Conservation (phyloP, 2,329 filamentous ascomycete genomes). For the Phialocephala sp. region DNA sequence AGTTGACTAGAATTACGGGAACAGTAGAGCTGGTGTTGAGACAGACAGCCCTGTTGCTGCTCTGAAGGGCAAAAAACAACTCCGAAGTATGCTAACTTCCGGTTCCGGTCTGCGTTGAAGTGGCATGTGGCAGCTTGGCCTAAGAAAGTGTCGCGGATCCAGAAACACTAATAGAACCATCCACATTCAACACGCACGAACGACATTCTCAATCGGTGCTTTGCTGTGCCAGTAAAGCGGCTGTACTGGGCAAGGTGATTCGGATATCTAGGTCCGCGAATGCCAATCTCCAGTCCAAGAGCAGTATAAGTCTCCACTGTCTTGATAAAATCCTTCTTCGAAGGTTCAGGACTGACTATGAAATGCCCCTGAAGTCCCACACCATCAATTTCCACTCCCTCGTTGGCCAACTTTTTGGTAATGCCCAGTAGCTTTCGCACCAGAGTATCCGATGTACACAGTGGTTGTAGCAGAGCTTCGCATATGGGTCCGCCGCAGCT, state of each 20-base stretch:
- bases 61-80: slow-evolving; percentile 23
- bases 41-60: slow-evolving; percentile 9
- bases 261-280: slow-evolving; percentile 68
- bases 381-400: slow-evolving; percentile 65
- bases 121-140: slow-evolving; percentile 27
- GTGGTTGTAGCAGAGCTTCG: slow-evolving; percentile 67
- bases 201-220: slow-evolving; percentile 45
- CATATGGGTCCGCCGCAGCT: slow-evolving; percentile 57
- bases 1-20: background rate
- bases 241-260: slow-evolving; percentile 51
- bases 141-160: slow-evolving; percentile 28
- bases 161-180: slow-evolving; percentile 35
- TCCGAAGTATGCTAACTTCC: slow-evolving; percentile 28
- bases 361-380: slow-evolving; percentile 68
- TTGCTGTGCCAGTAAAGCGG: slow-evolving; percentile 50
- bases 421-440: slow-evolving; percentile 53
- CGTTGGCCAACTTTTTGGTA: slow-evolving; percentile 51
- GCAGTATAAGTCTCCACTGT: slow-evolving; percentile 51
- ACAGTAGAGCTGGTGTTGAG: background rate
- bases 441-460: slow-evolving; percentile 65
- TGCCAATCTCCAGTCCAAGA: slow-evolving; percentile 61
- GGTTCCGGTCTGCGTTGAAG: slow-evolving; percentile 23
- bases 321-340: slow-evolving; percentile 51
- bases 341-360: slow-evolving; percentile 54
- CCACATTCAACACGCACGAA: slow-evolving; percentile 35